Percentiles rank a stretch among this genome's conserved stretches.
These are phyloP conservation scores for Vitis cinerea DNA, from an alignment of 164 flowering plant species.

Conservation along the genomic window DNA sequence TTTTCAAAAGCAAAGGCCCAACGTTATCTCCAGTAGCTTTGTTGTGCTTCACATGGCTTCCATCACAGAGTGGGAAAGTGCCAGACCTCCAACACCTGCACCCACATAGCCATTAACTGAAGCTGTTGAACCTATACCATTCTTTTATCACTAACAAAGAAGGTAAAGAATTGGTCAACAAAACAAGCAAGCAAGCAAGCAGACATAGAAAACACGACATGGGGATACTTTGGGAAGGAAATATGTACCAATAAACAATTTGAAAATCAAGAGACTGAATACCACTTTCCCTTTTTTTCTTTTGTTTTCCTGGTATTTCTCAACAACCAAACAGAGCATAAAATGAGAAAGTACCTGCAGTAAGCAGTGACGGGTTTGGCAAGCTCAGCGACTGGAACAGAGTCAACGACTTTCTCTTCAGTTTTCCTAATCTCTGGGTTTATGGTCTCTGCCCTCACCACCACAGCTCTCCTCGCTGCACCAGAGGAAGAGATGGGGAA, in stretches of 20 bases:
- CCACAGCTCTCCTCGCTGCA: slow-evolving; percentile 22
- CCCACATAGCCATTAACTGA: slow-evolving; percentile 2
- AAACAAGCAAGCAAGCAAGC: too few species aligned
- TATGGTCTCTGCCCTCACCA: slow-evolving; percentile 61
- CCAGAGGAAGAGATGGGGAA: not conserved
- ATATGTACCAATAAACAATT: too few species aligned
- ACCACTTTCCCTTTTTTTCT: too few species aligned
- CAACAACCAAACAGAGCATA: not conserved
- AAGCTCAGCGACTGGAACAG: slow-evolving; percentile 74
- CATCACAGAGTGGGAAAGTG: slow-evolving; percentile 92
- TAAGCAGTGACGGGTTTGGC: slow-evolving; percentile 87
- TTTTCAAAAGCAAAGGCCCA: slow-evolving; percentile 88
- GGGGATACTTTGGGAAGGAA: too few species aligned
- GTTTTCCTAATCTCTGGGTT: slow-evolving; percentile 77
- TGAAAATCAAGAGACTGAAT: too few species aligned
- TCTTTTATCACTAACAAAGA: too few species aligned
- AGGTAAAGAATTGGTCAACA: too few species aligned
- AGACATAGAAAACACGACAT: too few species aligned
- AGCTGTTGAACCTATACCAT: not conserved
- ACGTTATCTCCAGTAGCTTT: slow-evolving; percentile 92
- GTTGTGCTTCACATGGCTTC: slow-evolving; percentile 91
- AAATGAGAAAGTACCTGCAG: slow-evolving; percentile 58
- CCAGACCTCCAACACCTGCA: slow-evolving; percentile 95
- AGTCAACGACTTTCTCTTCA: slow-evolving; percentile 81
- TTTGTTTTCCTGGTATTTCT: too few species aligned